These are phyloP conservation scores for Erodium texanum DNA, from an alignment of 441 rosid species.

Conservation along the genomic window DNA sequence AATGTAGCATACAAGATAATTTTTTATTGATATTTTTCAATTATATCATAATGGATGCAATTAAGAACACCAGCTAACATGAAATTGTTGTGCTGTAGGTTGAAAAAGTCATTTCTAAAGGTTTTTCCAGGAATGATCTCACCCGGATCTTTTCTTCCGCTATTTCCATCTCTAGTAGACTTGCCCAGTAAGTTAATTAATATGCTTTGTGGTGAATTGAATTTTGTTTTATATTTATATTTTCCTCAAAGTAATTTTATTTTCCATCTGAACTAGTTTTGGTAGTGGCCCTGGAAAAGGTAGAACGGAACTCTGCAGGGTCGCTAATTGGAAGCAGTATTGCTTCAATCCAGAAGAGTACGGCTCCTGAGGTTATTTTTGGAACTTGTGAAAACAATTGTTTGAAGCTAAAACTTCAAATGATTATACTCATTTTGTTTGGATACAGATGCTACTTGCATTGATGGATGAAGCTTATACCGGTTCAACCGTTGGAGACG, in stretches of 20 bases:
- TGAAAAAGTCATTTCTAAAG: constrained; percentile 66
- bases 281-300: constrained; percentile 87
- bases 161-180: constrained; percentile 78
- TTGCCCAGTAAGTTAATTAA: constrained; percentile 61
- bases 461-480: constrained; percentile 99
- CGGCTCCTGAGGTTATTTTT: constrained; percentile 80
- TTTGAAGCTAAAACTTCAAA: constrained; percentile 15
- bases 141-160: constrained; percentile 85
- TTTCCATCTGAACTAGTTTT: constrained; percentile 42
- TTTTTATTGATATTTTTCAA: neutral
- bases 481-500: constrained; percentile 85
- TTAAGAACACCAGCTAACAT: constrained; percentile 13
- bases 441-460: constrained; percentile 81
- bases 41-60: neutral
- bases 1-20: neutral
- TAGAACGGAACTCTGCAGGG: constrained; percentile 66
- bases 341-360: constrained; percentile 83
- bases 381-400: constrained; percentile 15
- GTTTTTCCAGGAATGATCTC: constrained; percentile 75
- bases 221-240: constrained; percentile 1
- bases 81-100: constrained; percentile 39
- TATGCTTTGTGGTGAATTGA: neutral
- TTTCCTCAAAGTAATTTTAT: neutral
- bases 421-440: constrained; percentile 20
- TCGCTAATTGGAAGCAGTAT: constrained; percentile 82